Evolutionary conservation across 257 asterid species (phyloP).

Genomic region (Knoxia roxburghii): DNA sequence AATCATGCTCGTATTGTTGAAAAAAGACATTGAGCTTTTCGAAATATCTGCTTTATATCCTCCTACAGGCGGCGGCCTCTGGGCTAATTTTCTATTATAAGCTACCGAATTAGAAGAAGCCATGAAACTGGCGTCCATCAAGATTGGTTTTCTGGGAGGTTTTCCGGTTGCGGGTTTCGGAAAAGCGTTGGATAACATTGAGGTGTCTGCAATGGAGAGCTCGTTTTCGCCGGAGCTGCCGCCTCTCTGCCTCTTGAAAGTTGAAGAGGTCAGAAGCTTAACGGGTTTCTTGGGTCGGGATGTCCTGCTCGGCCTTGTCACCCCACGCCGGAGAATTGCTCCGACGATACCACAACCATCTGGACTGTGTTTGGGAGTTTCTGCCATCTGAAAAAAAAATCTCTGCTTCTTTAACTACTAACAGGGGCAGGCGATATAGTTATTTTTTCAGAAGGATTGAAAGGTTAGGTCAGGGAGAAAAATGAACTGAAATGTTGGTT

Average conservation of each 20-base stretch:
- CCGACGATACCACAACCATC: slow-evolving; percentile 58
- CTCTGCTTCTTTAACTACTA: too few species aligned
- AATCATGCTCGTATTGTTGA: slow-evolving; percentile 20
- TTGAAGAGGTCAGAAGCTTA: slow-evolving; percentile 7
- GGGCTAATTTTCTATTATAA: not conserved
- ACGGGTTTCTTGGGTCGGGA: slow-evolving; percentile 11
- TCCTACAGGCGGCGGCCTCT: too few species aligned
- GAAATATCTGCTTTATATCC: slow-evolving; percentile 11
- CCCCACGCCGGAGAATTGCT: slow-evolving; percentile 28
- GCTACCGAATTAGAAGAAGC: too few species aligned
- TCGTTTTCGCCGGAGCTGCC: slow-evolving; percentile 4
- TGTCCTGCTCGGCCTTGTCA: slow-evolving; percentile 21
- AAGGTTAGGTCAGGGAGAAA: not conserved
- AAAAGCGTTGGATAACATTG: slow-evolving; percentile 21
- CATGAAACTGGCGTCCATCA: too few species aligned
- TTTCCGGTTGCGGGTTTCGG: not conserved
- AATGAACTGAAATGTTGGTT: not conserved
- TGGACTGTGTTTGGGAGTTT: slow-evolving; percentile 19
- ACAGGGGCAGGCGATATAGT: too few species aligned
- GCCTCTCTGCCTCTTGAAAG: slow-evolving; percentile 12
- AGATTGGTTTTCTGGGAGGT: slow-evolving; percentile 7
- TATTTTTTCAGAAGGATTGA: slow-evolving; percentile 4
- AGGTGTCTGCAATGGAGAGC: not conserved
- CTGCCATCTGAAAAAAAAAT: slow-evolving; percentile 23
- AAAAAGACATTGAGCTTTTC: slow-evolving; percentile 24